Percentiles rank a stretch among this genome's conserved stretches.
These are phyloP conservation scores for Fusarium verticillioides DNA, from an alignment of 2,329 filamentous ascomycete species.

Conservation along the genomic window DNA sequence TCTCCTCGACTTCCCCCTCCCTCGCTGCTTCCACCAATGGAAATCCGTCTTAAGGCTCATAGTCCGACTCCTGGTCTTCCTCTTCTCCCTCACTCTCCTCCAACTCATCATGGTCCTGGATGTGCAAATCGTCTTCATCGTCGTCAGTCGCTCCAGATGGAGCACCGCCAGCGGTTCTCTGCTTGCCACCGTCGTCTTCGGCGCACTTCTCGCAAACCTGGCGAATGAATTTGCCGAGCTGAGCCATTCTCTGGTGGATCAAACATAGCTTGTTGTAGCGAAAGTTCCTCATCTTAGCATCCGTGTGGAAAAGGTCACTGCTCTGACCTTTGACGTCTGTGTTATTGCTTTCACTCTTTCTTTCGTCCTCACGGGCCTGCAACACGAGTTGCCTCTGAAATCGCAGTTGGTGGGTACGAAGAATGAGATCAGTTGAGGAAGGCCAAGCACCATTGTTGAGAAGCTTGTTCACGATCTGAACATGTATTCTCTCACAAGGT, in stretches of 20 bases:
- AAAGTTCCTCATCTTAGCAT: conserved; percentile 11
- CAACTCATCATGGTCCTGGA: background rate
- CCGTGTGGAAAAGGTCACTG: background rate
- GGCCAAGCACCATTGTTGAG: conserved; percentile 14
- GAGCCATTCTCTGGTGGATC: background rate
- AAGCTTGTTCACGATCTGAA: conserved; percentile 49
- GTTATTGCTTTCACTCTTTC: background rate
- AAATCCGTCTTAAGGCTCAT: conserved; percentile 3
- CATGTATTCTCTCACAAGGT: conserved; percentile 50
- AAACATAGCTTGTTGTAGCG: background rate
- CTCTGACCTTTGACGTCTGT: background rate
- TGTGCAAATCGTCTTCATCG: background rate
- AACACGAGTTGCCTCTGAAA: conserved; percentile 16
- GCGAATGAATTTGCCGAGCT: conserved; percentile 10
- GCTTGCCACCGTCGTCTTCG: background rate
- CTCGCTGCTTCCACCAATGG: background rate
- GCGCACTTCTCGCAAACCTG: conserved; percentile 27
- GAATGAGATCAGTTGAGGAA: conserved; percentile 1
- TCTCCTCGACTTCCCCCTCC: background rate
- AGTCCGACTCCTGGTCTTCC: conserved; percentile 19
- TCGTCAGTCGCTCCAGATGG: background rate
- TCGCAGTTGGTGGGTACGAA: conserved; percentile 26
- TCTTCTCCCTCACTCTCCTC: background rate
- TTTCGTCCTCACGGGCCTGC: background rate
- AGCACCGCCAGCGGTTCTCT: background rate